Percentiles rank a stretch among this genome's conserved stretches.
Evolutionary conservation across 805 yeast species (phyloP).

Genomic region (Suhomyces tanzawaensis): DNA sequence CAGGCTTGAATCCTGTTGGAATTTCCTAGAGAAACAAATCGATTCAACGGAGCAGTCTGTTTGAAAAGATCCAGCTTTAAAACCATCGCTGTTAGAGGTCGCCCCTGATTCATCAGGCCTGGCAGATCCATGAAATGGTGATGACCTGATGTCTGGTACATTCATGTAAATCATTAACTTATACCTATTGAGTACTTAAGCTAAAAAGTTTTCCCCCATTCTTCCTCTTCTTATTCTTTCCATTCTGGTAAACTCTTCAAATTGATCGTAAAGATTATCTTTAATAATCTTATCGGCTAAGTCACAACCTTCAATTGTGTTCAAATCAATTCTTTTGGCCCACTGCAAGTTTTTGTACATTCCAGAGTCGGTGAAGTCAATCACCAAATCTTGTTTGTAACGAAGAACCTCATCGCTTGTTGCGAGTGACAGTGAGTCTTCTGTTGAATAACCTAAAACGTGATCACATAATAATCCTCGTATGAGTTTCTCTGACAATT

Average conservation of each 20-base stretch:
- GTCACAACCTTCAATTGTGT: slow-evolving; percentile 21
- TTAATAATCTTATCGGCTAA: slow-evolving; percentile 30
- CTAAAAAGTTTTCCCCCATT: slow-evolving; percentile 42
- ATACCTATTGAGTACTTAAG: not conserved
- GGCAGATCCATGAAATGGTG: slow-evolving; percentile 22
- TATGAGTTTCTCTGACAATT: slow-evolving; percentile 34
- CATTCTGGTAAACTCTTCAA: slow-evolving; percentile 29
- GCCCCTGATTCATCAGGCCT: slow-evolving; percentile 52
- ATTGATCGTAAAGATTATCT: slow-evolving; percentile 27
- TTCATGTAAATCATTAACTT: not conserved
- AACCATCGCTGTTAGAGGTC: slow-evolving; percentile 98
- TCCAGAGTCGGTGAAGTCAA: slow-evolving; percentile 49
- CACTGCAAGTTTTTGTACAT: slow-evolving; percentile 48
- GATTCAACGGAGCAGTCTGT: slow-evolving; percentile 13
- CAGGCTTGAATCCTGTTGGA: slow-evolving; percentile 15
- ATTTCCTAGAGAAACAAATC: slow-evolving; percentile 23
- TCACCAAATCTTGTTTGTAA: slow-evolving; percentile 19
- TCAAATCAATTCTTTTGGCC: slow-evolving; percentile 36
- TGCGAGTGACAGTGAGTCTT: too few species aligned
- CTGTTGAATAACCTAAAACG: slow-evolving; percentile 5
- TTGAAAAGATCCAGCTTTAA: slow-evolving; percentile 62
- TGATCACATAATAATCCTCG: slow-evolving; percentile 21
- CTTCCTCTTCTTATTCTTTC: slow-evolving; percentile 41
- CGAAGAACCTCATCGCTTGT: not conserved
- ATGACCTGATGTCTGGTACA: slow-evolving; percentile 22